A percentile compares a stretch with the other conserved stretches of the same genome.
Conservation (phyloP, 345 rosid species). For the Melaleuca quinquenervia region DNA sequence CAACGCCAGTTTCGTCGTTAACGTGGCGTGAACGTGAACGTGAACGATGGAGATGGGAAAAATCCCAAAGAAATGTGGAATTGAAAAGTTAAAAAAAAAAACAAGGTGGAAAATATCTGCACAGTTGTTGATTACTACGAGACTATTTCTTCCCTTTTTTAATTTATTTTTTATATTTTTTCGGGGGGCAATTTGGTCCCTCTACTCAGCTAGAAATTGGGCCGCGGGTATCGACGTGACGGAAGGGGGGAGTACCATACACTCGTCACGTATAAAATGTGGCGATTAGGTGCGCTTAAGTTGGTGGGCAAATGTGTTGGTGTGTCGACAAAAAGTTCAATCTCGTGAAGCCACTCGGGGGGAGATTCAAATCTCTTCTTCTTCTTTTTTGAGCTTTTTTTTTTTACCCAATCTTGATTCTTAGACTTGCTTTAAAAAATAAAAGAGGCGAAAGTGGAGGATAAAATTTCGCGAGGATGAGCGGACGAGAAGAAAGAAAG, state of each 20-base stretch:
- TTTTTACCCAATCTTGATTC: too few relatives aligned
- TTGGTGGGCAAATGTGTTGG: neutral
- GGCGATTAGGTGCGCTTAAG: neutral
- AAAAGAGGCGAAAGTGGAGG: too few relatives aligned
- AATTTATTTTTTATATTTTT: too few relatives aligned
- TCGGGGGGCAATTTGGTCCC: neutral
- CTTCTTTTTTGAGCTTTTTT: neutral
- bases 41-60: neutral
- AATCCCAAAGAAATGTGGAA: neutral
- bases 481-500: neutral
- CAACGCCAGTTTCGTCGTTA: neutral
- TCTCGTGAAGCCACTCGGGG: neutral
- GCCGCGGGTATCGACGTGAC: neutral
- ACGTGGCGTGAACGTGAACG: neutral
- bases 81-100: neutral
- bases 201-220: neutral
- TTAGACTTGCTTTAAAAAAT: too few relatives aligned
- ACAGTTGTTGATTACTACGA: neutral
- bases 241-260: too few relatives aligned
- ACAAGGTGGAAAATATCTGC: neutral
- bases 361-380: neutral
- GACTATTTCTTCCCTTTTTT: neutral
- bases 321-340: too few relatives aligned
- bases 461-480: neutral
- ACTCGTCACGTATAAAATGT: too few relatives aligned